Evolutionary conservation across 1,284 basidiomycete genomes (phyloP), one percentile per base, ranked within the genome.

Genomic region (Ustilago curta): DNA sequence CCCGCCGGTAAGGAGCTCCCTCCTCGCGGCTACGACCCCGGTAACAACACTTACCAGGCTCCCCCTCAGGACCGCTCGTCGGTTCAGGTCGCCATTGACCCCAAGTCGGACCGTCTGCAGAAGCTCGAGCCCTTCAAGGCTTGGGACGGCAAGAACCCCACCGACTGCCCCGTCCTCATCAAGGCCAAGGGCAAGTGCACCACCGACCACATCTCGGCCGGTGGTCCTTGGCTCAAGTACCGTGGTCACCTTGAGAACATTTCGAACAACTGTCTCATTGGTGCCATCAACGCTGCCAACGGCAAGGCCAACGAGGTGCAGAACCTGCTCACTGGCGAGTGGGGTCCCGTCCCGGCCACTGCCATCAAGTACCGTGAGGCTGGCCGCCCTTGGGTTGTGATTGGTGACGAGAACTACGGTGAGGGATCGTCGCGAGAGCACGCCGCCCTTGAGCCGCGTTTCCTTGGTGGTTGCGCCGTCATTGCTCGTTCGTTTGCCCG

Each of bases 101-200:
- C 94, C 82, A 91, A 89, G 84, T 93, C 91, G 67, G 94, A 98
- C 86, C 95, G 96, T 88, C 91, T 99, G 59, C 96, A 99, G 88
- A 90, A 95, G 62, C 89, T 99, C 67, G 87, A 91, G 86, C 95
- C 96, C 42, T 99, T 99, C 91, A 85, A 89, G 85, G 88, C 92
- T 52, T 99, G 94, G 94, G 90, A 97, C 86, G 94, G 95, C 75
- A 92, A 97, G 90, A 91, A 93, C 74, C 93, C 94, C 59, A 88
- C 89, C 62, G 92, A 94, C 84, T 90, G 96, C 80, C 95, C 95
- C 45, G 89, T 99, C 76, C 88, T 99, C 83, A 98, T 99, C 90
- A 98, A 99, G 90, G 96, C 94, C 76, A 89, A 91, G 88, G 97
- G 97, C 90, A 99, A 99, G 90, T 99, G 97, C 92, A 98, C 88